Evolutionary conservation across 2,329 filamentous ascomycete species (phyloP).

Genomic region (Gaeumannomyces tritici): DNA sequence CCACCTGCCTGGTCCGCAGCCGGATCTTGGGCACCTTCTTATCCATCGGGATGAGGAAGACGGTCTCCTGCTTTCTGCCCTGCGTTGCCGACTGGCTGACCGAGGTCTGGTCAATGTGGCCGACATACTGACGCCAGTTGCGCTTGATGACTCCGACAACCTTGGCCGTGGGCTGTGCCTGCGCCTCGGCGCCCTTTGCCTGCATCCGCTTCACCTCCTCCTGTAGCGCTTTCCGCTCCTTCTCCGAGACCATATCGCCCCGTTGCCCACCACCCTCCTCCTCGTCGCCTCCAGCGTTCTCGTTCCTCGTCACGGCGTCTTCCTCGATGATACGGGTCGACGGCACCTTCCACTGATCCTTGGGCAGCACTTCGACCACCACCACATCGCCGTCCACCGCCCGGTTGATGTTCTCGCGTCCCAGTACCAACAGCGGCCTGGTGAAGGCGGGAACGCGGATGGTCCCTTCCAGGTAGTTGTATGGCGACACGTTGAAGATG

Average conservation of each 20-base stretch:
- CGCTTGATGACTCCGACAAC: constrained; percentile 89
- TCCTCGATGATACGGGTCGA: constrained; percentile 96
- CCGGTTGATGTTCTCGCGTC: constrained; percentile 92
- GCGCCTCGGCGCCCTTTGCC: constrained; percentile 63
- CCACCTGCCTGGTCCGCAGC: constrained; percentile 81
- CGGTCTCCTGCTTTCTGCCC: constrained; percentile 78
- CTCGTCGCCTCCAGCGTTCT: constrained; percentile 72
- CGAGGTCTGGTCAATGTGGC: constrained; percentile 83
- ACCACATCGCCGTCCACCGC: constrained; percentile 87
- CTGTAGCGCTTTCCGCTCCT: constrained; percentile 76
- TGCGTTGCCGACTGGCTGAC: constrained; percentile 64
- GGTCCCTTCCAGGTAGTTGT: constrained; percentile 94
- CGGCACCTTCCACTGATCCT: constrained; percentile 93
- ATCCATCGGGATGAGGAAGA: constrained; percentile 96
- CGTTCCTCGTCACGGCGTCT: constrained; percentile 81
- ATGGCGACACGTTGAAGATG: constrained; percentile 90
- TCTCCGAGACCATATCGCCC: constrained; percentile 72
- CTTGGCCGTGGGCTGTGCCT: constrained; percentile 80
- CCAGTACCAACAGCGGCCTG: constrained; percentile 77
- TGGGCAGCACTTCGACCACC: constrained; percentile 84
- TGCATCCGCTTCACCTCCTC: constrained; percentile 86
- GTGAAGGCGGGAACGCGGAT: constrained; percentile 86
- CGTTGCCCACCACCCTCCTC: constrained; percentile 72
- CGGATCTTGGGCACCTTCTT: constrained; percentile 95
- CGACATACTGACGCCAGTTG: constrained; percentile 97